Percentiles rank a stretch among this genome's conserved stretches.
phyloP scores from a whole-genome alignment of 1,284 basidiomycete genomes.

The Laetiporus sulphureus region DNA sequence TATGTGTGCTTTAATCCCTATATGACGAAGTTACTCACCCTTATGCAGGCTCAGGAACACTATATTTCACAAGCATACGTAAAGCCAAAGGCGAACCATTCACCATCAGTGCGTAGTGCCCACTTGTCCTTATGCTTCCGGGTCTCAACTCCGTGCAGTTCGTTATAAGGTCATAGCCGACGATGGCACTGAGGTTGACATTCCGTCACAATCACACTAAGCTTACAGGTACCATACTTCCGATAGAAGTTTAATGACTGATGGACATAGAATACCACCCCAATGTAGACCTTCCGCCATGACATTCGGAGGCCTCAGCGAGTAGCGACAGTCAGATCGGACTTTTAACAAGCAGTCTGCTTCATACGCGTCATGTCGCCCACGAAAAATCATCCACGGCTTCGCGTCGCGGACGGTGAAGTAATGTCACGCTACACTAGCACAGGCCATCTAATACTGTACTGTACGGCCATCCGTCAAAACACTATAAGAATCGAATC shows the following conservation, averaged over 20 bases:
- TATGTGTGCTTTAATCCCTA: slow-evolving; percentile 17
- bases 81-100: slow-evolving; percentile 70
- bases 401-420: too few relatives aligned
- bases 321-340: too few relatives aligned
- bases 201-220: slow-evolving; percentile 18
- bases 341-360: too few relatives aligned
- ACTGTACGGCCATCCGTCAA: slow-evolving; percentile 19
- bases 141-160: slow-evolving; percentile 32
- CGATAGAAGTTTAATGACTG: too few relatives aligned
- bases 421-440: background rate
- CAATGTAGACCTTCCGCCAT: too few relatives aligned
- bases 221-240: slow-evolving; percentile 5
- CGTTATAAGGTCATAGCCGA: slow-evolving; percentile 68
- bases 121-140: background rate
- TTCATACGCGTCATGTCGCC: background rate
- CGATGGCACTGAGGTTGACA: slow-evolving; percentile 45
- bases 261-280: too few relatives aligned
- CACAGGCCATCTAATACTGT: slow-evolving; percentile 16
- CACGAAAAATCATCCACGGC: too few relatives aligned
- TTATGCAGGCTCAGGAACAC: slow-evolving; percentile 53
- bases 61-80: slow-evolving; percentile 77
- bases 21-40: background rate
- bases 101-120: slow-evolving; percentile 48
- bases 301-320: too few relatives aligned
- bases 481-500: slow-evolving; percentile 5